These are phyloP conservation scores for Larix kaempferi DNA, from an alignment of 75 land plant species.

Conservation along the genomic window DNA sequence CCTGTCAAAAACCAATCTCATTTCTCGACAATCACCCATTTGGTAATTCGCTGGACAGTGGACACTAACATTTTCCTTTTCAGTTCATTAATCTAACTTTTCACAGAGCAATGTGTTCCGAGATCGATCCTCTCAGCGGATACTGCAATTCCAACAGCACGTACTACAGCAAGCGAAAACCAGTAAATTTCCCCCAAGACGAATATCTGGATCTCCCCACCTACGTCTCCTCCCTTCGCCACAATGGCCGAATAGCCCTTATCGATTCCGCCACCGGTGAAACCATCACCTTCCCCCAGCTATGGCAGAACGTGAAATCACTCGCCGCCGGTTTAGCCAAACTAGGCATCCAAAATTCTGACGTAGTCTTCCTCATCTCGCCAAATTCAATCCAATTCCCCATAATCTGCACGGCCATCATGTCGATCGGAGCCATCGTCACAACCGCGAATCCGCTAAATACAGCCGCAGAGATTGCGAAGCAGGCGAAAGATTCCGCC, in stretches of 20 bases:
- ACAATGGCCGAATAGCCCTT: conserved; percentile 54
- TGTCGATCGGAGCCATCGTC: conserved; percentile 81
- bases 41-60: no score
- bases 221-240: conserved; percentile 48
- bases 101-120: not conserved
- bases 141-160: conserved; percentile 53
- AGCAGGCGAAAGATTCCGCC: conserved; percentile 43
- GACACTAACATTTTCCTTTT: no score
- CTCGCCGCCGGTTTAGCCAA: conserved; percentile 42
- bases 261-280: conserved; percentile 76
- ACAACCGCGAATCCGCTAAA: conserved; percentile 95
- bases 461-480: conserved; percentile 55
- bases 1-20: no score
- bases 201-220: conserved; percentile 43
- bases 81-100: no score
- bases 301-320: conserved; percentile 49
- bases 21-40: no score
- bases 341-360: conserved; percentile 53
- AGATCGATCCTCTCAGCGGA: conserved; percentile 53
- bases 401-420: conserved; percentile 61
- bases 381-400: conserved; percentile 88
- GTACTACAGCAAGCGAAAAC: conserved; percentile 77
- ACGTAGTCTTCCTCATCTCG: conserved; percentile 82
- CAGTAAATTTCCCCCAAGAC: conserved; percentile 45
- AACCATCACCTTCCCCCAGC: conserved; percentile 53